These are phyloP conservation scores for Arachnomyces sp. DNA, from an alignment of 2,329 filamentous ascomycete genomes.

Conservation along the genomic window DNA sequence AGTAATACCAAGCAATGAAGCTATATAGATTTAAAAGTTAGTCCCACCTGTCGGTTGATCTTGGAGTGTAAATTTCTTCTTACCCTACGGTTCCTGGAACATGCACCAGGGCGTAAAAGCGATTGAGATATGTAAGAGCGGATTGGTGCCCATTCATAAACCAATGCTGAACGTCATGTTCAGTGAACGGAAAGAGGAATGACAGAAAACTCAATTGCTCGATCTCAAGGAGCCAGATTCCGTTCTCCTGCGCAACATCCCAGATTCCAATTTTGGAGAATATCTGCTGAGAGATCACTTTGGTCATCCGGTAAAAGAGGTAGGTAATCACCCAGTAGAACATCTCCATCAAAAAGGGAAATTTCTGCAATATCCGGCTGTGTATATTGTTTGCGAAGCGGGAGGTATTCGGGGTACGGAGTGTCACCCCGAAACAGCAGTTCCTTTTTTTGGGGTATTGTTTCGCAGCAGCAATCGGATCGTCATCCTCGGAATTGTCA, in stretches of 20 bases:
- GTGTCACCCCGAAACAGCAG: constrained; percentile 42
- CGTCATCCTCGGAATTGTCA: constrained; percentile 29
- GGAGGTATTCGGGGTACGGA: constrained; percentile 52
- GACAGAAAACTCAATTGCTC: constrained; percentile 34
- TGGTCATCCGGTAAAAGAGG: constrained; percentile 55
- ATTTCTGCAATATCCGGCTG: constrained; percentile 58
- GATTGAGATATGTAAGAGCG: constrained; percentile 42
- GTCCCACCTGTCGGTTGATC: neutral
- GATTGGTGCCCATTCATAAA: constrained; percentile 36
- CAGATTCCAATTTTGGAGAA: constrained; percentile 46
- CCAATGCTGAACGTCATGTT: constrained; percentile 40
- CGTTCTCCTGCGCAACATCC: constrained; percentile 41
- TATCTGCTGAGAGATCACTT: constrained; percentile 43
- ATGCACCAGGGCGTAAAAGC: constrained; percentile 44
- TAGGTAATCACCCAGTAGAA: constrained; percentile 66
- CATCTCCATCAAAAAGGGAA: constrained; percentile 65
- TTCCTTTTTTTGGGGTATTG: constrained; percentile 43
- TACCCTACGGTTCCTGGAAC: constrained; percentile 46
- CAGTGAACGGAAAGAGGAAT: constrained; percentile 34
- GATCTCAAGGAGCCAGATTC: constrained; percentile 35
- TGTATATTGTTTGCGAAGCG: constrained; percentile 55
- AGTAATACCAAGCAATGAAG: constrained; percentile 37
- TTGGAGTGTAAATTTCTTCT: constrained; percentile 11
- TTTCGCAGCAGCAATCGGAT: constrained; percentile 28
- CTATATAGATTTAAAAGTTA: constrained; percentile 32